phyloP scores from a whole-genome alignment of 2,329 filamentous ascomycete species.

The Leptographium lundbergii region DNA sequence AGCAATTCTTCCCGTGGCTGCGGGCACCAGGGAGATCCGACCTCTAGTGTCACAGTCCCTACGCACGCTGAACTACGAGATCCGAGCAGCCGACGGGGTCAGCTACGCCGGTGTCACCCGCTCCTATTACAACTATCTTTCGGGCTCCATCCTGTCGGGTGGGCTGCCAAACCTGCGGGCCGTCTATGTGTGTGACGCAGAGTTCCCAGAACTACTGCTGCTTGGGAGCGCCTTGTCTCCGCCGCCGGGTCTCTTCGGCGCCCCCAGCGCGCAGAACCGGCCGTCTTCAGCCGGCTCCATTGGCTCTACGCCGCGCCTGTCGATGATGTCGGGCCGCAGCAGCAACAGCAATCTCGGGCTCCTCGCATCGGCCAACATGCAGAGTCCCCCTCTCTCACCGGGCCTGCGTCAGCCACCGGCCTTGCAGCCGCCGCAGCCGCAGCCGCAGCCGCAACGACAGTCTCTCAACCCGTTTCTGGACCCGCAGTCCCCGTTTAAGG shows the following conservation, averaged over 20 bases:
- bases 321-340: conserved; percentile 8
- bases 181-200: conserved; percentile 75
- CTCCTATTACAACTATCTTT: conserved; percentile 75
- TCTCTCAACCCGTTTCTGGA: conserved; percentile 7
- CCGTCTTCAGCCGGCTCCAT: conserved; percentile 22
- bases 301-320: conserved; percentile 15
- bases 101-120: conserved; percentile 40
- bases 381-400: conserved; percentile 11
- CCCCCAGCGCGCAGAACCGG: conserved; percentile 16
- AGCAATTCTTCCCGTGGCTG: conserved; percentile 34
- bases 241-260: conserved; percentile 24
- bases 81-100: conserved; percentile 46
- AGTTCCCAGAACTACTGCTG: conserved; percentile 71
- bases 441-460: conserved; percentile 8
- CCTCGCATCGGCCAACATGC: conserved; percentile 17
- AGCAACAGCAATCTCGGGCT: conserved; percentile 3
- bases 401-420: not conserved
- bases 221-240: conserved; percentile 31
- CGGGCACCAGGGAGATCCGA: conserved; percentile 33
- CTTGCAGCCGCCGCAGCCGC: not conserved
- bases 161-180: conserved; percentile 60
- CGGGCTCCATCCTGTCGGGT: conserved; percentile 66
- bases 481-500: not conserved
- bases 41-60: conserved; percentile 58
- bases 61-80: conserved; percentile 67